A percentile compares a stretch with the other conserved stretches of the same genome.
These are phyloP conservation scores for Penicillium glabrum DNA, from an alignment of 2,329 filamentous ascomycete species.

Conservation along the genomic window DNA sequence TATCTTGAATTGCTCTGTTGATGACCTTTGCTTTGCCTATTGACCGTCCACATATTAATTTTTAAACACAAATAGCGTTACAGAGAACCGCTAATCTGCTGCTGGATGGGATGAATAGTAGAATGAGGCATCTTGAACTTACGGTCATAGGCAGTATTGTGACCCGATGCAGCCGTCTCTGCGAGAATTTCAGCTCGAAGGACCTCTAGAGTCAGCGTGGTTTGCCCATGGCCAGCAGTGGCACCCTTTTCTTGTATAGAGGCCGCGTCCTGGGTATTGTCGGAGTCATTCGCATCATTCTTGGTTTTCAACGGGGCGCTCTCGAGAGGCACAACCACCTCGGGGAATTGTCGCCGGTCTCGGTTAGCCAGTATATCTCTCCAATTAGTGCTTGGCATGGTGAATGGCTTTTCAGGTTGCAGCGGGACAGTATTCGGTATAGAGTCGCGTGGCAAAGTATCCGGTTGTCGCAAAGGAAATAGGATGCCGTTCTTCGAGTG, in stretches of 20 bases:
- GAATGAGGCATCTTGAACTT: conserved; percentile 37
- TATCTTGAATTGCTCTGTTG: conserved; percentile 81
- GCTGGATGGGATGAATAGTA: not conserved
- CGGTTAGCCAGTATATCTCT: conserved; percentile 15
- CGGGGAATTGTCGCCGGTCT: conserved; percentile 38
- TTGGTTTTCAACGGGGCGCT: conserved; percentile 36
- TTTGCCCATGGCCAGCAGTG: conserved; percentile 1
- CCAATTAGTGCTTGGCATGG: conserved; percentile 12
- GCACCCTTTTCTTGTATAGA: conserved; percentile 39
- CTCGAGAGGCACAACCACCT: conserved; percentile 51
- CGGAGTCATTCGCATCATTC: conserved; percentile 26
- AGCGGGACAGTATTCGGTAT: not conserved
- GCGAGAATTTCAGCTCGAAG: conserved; percentile 66
- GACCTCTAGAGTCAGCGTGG: conserved; percentile 63
- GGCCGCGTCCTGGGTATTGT: conserved; percentile 31
- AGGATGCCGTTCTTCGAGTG: not conserved
- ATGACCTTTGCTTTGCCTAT: conserved; percentile 75
- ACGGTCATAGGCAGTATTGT: conserved; percentile 74
- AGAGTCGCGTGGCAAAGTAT: not conserved
- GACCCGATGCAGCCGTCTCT: conserved; percentile 55
- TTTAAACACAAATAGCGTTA: not conserved
- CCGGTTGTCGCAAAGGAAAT: not conserved
- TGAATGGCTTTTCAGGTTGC: not conserved
- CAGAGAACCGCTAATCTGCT: conserved; percentile 8
- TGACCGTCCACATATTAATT: not conserved